phyloP scores from a whole-genome alignment of 1,284 basidiomycete species.

The Ceratobasidium sp. region DNA sequence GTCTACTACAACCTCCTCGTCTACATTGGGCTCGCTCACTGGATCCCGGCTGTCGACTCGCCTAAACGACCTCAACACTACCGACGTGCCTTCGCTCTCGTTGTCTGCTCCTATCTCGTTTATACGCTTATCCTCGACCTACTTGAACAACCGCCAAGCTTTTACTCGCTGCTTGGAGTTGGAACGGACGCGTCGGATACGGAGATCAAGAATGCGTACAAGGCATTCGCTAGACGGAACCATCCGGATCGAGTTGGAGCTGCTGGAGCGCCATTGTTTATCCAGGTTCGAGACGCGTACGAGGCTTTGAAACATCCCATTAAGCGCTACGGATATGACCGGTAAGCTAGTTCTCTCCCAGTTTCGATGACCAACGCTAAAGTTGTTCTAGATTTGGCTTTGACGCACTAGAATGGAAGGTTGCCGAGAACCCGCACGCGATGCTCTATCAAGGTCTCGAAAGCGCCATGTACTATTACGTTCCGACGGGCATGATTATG shows the following conservation, averaged over 20 bases:
- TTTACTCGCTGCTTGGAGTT: slow-evolving; percentile 81
- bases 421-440: slow-evolving; percentile 75
- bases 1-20: slow-evolving; percentile 18
- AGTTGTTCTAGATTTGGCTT: slow-evolving; percentile 75
- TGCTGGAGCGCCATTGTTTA: slow-evolving; percentile 76
- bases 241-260: slow-evolving; percentile 80
- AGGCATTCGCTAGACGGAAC: slow-evolving; percentile 76
- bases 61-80: slow-evolving; percentile 55
- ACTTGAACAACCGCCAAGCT: slow-evolving; percentile 72
- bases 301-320: slow-evolving; percentile 84
- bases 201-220: slow-evolving; percentile 77
- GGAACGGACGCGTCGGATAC: slow-evolving; percentile 71
- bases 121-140: slow-evolving; percentile 73
- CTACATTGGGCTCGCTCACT: slow-evolving; percentile 9
- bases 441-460: slow-evolving; percentile 78
- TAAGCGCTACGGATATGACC: slow-evolving; percentile 86
- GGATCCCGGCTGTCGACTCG: slow-evolving; percentile 18
- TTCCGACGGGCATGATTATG: slow-evolving; percentile 71
- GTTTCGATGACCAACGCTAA: neutral
- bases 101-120: slow-evolving; percentile 76
- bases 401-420: slow-evolving; percentile 74
- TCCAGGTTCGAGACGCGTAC: slow-evolving; percentile 79
- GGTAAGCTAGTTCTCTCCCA: slow-evolving; percentile 62
- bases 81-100: slow-evolving; percentile 72
- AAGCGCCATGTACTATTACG: slow-evolving; percentile 77